These are phyloP conservation scores for Croton laevigatus DNA, from an alignment of 441 rosid genomes.

Conservation along the genomic window DNA sequence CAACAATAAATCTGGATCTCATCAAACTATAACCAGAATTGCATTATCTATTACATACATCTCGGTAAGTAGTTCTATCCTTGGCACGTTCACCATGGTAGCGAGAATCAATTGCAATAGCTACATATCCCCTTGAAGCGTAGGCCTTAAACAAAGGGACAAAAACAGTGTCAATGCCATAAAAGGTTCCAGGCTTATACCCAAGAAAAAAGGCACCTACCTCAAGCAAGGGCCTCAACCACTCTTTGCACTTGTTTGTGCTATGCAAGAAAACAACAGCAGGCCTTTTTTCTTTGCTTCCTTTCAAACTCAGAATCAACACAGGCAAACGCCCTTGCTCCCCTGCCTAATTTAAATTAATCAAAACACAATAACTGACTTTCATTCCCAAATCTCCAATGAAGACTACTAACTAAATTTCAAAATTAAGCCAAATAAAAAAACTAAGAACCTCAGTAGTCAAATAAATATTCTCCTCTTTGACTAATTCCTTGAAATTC, in stretches of 20 bases:
- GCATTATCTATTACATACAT: constrained; percentile 37
- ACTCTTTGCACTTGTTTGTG: constrained; percentile 75
- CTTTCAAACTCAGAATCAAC: constrained; percentile 66
- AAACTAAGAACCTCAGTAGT: constrained; percentile 57
- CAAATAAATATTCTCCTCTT: constrained; percentile 71
- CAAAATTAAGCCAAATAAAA: background rate
- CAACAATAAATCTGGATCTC: background rate
- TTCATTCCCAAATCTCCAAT: background rate
- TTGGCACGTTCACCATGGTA: constrained; percentile 86
- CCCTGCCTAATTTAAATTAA: constrained; percentile 43
- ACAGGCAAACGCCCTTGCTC: constrained; percentile 83
- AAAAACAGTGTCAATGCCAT: constrained; percentile 4
- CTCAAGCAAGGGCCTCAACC: constrained; percentile 92
- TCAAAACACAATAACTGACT: background rate
- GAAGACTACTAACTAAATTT: background rate
- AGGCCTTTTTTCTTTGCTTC: constrained; percentile 48
- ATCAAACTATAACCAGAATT: background rate
- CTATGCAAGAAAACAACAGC: constrained; percentile 89
- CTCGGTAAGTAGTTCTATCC: constrained; percentile 58
- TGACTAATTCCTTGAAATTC: constrained; percentile 50
- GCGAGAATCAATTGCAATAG: constrained; percentile 82
- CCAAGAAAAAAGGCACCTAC: constrained; percentile 27
- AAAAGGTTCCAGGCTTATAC: constrained; percentile 8
- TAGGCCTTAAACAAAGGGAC: constrained; percentile 51
- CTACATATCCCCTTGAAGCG: constrained; percentile 85